Percentiles rank a stretch among this genome's conserved stretches.
These are phyloP conservation scores for Solanum pennellii DNA, from an alignment of 257 asterid genomes.

Conservation along the genomic window DNA sequence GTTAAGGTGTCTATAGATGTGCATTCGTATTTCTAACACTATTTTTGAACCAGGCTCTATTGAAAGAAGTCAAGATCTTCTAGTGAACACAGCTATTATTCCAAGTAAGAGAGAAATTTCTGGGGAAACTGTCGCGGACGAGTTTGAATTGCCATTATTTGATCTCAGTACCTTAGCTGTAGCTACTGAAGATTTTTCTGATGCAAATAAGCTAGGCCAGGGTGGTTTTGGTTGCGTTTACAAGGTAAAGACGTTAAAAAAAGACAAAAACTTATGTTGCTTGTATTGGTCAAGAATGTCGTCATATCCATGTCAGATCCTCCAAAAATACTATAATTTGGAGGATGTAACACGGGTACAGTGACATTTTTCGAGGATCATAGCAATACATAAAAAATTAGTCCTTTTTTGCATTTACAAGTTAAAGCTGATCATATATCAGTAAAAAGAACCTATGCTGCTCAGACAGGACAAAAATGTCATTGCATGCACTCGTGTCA, in stretches of 20 bases:
- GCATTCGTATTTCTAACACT: not conserved
- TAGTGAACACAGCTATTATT: constrained; percentile 22
- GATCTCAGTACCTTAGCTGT: constrained; percentile 1
- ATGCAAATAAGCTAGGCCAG: constrained; percentile 8
- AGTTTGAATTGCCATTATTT: constrained; percentile 21
- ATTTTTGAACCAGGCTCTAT: constrained; percentile 16
- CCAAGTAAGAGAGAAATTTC: constrained; percentile 33
- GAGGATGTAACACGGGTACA: not conserved
- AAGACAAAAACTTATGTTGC: not conserved
- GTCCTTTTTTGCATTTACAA: not conserved
- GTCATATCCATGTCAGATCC: not conserved
- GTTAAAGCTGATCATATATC: not conserved
- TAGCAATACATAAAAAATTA: not conserved
- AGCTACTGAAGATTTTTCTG: constrained; percentile 8
- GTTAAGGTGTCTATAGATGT: not conserved
- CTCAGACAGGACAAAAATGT: not conserved
- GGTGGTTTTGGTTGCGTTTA: constrained; percentile 15
- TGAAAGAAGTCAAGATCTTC: constrained; percentile 48
- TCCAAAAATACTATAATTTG: not conserved
- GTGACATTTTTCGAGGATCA: not conserved
- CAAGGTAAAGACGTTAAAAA: not conserved
- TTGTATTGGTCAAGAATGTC: not conserved
- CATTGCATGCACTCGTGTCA: not conserved
- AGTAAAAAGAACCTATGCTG: not conserved
- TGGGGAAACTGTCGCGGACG: constrained; percentile 27